Base-by-base conservation (phyloP, 805 yeast genomes). In the Hanseniaspora clermontiae region DNA sequence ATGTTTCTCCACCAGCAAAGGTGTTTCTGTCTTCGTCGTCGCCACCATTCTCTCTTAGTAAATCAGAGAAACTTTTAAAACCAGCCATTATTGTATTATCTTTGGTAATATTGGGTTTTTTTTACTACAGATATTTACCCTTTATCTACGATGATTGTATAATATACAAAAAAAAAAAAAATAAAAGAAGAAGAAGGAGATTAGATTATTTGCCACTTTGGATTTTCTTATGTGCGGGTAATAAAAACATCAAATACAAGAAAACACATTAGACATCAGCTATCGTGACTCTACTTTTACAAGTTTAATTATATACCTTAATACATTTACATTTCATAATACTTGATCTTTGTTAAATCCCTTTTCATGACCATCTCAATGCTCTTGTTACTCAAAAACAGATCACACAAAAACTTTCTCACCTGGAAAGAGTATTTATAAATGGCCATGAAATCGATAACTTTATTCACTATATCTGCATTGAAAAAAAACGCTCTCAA, bases 1-100 rank as follows among this genome's bases (percentile, higher is more conserved):
- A 83, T 58, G 86, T 85, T 66, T 84, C 84, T 48, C 74, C 87
- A 51, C 78, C 78, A 0, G 86, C 83, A 68, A 78, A 82, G 59
- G 81, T 77, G 63, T 81, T 80, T 57, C 83, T 77, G 40, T 75
- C 77, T 58, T 79, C 82, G 59, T 77, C 81, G n/a, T 73, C 79
- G 8, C 73, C 77, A 20, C 68, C 67, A 47, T 71, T 69, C 12
- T 61, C 68, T 51, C 67, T 66, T 9, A 69, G 62, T 63, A 74
- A 61, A 57, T 73, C 72, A 34, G 71, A 66, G 53, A 74, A 73
- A 45, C 72, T 67, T 66, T 70, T 72, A 58, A 73, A 72, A 45
- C 63, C 68, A n/a, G 69, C 60, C 40, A 27, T 36, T 14, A 34
- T 31, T 37, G 24, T 29, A 24, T 4, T 24, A 4, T 24, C 27